Percentiles rank a stretch among this genome's conserved stretches.
These are phyloP conservation scores for Alternaria arbusti DNA, from an alignment of 2,329 filamentous ascomycete genomes.

Conservation along the genomic window DNA sequence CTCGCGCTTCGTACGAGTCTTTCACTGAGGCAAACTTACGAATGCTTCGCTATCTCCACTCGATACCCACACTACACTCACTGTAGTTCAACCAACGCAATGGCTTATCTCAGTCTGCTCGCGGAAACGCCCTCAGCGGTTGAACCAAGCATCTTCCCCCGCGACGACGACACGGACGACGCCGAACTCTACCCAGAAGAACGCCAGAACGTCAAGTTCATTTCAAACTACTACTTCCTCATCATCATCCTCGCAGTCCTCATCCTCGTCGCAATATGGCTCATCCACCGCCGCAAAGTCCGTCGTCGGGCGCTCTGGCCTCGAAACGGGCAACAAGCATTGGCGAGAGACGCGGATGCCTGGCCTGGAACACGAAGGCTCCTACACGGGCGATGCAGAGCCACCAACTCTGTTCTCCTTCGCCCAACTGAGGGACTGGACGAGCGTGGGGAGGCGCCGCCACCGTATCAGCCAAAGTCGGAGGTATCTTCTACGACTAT, in stretches of 20 bases:
- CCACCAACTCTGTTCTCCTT: conserved; percentile 20
- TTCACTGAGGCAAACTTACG: not conserved
- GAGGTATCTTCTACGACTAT: conserved; percentile 24
- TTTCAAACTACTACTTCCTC: conserved; percentile 66
- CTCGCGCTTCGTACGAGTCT: not conserved
- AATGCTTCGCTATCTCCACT: not conserved
- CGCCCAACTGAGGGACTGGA: conserved; percentile 64
- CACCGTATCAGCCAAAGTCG: conserved; percentile 60
- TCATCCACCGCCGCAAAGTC: conserved; percentile 54
- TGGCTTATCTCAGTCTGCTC: not conserved
- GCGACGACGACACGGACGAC: not conserved
- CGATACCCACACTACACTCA: not conserved
- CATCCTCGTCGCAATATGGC: conserved; percentile 50
- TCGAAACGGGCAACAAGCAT: conserved; percentile 39
- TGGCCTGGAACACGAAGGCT: conserved; percentile 42
- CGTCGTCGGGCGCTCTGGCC: conserved; percentile 38
- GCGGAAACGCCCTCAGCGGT: not conserved
- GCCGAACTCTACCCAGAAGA: not conserved
- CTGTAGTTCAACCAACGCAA: not conserved
- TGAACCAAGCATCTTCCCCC: not conserved
- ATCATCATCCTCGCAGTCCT: conserved; percentile 59
- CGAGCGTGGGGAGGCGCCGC: conserved; percentile 69
- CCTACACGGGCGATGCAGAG: conserved; percentile 33
- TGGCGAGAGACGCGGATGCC: conserved; percentile 47
- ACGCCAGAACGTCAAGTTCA: conserved; percentile 3